Evolutionary conservation across 75 land plant species (phyloP).

Genomic region (Pseudotsuga menziesii): DNA sequence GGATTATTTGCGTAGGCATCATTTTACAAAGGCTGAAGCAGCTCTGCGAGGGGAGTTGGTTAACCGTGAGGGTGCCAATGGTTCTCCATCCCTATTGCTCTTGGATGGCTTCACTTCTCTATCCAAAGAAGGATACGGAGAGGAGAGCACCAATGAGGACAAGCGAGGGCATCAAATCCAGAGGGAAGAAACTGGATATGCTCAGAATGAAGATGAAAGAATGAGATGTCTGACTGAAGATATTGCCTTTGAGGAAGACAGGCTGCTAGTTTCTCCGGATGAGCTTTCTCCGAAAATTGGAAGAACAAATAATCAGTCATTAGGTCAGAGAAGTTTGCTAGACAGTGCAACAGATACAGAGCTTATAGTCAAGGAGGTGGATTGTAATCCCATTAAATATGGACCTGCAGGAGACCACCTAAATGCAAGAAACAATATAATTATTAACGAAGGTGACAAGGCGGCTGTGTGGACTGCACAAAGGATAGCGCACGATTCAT

Average conservation of each 20-base stretch:
- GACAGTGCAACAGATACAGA: conserved; percentile 25
- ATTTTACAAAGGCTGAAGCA: conserved; percentile 75
- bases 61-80: conserved; percentile 42
- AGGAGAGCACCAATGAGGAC: conserved; percentile 10
- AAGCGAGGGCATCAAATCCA: conserved; percentile 9
- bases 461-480: neutral
- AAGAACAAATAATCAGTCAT: neutral
- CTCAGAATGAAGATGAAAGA: conserved; percentile 13
- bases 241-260: conserved; percentile 13
- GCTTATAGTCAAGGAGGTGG: conserved; percentile 58
- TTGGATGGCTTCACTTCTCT: conserved; percentile 3
- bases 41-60: conserved; percentile 77
- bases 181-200: conserved; percentile 1
- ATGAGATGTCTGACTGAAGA: conserved; percentile 7
- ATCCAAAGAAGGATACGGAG: conserved; percentile 10
- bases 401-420: conserved; percentile 16
- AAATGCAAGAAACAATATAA: conserved; percentile 22
- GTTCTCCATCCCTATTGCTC: conserved; percentile 19
- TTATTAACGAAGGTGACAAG: conserved; percentile 10
- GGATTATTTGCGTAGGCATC: conserved; percentile 71
- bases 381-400: conserved; percentile 22
- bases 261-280: neutral
- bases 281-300: neutral
- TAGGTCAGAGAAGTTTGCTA: neutral
- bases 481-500: neutral